phyloP scores from a whole-genome alignment of 2,329 filamentous ascomycete species.

The Aspergillus sergii region DNA sequence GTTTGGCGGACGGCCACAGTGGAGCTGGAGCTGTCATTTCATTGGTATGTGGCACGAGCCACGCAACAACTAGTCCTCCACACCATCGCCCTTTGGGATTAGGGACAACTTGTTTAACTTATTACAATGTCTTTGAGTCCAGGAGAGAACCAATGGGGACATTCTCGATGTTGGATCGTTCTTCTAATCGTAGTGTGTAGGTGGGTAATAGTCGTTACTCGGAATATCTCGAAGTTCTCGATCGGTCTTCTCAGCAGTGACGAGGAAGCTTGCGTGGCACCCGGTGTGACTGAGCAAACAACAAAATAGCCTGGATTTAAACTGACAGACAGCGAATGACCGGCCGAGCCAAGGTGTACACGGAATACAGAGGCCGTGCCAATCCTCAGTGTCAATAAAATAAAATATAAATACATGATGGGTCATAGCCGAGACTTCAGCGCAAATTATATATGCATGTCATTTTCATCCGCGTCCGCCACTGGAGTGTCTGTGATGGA shows the following conservation, averaged over 20 bases:
- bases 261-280: background rate
- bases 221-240: background rate
- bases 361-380: background rate
- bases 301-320: background rate
- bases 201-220: background rate
- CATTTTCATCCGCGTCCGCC: background rate
- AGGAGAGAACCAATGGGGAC: background rate
- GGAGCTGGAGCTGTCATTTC: background rate
- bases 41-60: constrained; percentile 4
- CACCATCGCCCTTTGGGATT: background rate
- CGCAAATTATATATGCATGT: background rate
- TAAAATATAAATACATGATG: background rate
- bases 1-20: background rate
- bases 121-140: background rate
- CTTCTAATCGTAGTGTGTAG: background rate
- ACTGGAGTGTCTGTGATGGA: background rate
- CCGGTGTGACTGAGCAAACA: background rate
- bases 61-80: background rate
- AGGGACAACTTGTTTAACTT: background rate
- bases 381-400: background rate
- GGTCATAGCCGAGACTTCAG: background rate
- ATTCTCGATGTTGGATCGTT: background rate
- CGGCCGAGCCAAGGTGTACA: background rate
- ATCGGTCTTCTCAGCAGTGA: background rate
- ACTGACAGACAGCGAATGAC: background rate